Evolutionary conservation across 441 rosid species (phyloP).

Genomic region (Isatis lusitanica): DNA sequence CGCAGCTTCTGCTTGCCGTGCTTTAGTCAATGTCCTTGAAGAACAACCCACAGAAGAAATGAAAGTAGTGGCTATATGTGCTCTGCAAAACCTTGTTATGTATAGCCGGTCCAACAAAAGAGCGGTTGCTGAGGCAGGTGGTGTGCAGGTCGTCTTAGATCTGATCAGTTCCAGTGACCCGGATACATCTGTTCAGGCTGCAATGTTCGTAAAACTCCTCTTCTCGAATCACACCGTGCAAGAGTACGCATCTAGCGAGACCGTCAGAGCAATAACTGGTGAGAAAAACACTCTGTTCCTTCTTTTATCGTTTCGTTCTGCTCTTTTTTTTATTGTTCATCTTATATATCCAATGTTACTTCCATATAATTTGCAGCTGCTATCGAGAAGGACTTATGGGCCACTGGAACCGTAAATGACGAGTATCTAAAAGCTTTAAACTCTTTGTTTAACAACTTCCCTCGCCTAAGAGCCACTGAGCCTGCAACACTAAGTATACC

Average conservation of each 20-base stretch:
- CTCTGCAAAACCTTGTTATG: constrained; percentile 98
- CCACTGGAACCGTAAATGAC: constrained; percentile 91
- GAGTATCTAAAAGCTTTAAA: constrained; percentile 96
- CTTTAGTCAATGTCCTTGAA: constrained; percentile 95
- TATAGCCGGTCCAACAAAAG: constrained; percentile 95
- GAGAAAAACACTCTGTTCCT: constrained; percentile 29
- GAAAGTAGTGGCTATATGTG: constrained; percentile 99
- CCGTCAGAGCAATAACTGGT: constrained; percentile 99
- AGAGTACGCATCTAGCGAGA: constrained; percentile 99
- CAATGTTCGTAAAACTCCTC: constrained; percentile 93
- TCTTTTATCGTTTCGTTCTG: not conserved
- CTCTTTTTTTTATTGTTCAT: not conserved
- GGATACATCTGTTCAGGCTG: constrained; percentile 98
- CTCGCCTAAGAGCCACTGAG: constrained; percentile 96
- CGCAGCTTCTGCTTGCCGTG: constrained; percentile 98
- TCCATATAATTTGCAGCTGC: constrained; percentile 72
- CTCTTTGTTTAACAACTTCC: constrained; percentile 93
- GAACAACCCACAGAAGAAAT: constrained; percentile 99
- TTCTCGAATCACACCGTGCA: constrained; percentile 98
- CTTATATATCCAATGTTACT: constrained; percentile 4
- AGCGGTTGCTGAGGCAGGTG: constrained; percentile 99
- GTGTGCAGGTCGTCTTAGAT: constrained; percentile 98
- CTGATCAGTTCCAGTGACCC: constrained; percentile 96
- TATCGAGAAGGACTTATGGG: constrained; percentile 98
- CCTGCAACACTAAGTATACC: constrained; percentile 99